A percentile compares a stretch with the other conserved stretches of the same genome.
These are phyloP conservation scores for Xylariaceae sp. DNA, from an alignment of 2,329 filamentous ascomycete genomes.

Conservation along the genomic window DNA sequence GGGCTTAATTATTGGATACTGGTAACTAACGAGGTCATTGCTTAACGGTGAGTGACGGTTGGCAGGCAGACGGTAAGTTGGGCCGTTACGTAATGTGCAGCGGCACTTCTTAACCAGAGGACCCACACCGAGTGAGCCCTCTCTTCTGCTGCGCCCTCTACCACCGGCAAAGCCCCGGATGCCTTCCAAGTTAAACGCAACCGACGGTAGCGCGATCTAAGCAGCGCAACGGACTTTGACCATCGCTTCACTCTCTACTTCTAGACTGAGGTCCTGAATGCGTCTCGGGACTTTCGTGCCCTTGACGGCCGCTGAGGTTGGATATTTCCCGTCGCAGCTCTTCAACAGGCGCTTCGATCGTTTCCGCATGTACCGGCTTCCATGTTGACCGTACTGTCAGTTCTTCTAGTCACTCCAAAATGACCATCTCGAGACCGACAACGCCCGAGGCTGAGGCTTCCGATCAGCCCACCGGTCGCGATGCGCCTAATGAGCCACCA, in stretches of 20 bases:
- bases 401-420: conserved; percentile 8
- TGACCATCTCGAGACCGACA: conserved; percentile 2
- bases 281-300: conserved; percentile 16
- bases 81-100: too few relatives aligned
- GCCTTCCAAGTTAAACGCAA: background rate
- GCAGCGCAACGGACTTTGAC: conserved; percentile 16
- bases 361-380: conserved; percentile 5
- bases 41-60: too few relatives aligned
- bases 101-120: background rate
- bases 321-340: background rate
- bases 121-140: background rate
- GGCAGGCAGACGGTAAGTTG: too few relatives aligned
- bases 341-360: conserved; percentile 15
- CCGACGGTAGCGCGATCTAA: background rate
- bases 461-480: background rate
- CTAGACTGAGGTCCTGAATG: conserved; percentile 12
- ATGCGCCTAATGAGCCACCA: background rate
- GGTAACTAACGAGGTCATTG: too few relatives aligned
- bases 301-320: conserved; percentile 11
- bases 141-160: background rate
- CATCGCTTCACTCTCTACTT: conserved; percentile 17
- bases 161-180: conserved; percentile 1
- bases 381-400: conserved; percentile 10
- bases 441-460: conserved; percentile 7
- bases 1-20: too few relatives aligned